Base-by-base conservation (phyloP, 169 alveolate species). In the Cryptosporidium sp. region DNA sequence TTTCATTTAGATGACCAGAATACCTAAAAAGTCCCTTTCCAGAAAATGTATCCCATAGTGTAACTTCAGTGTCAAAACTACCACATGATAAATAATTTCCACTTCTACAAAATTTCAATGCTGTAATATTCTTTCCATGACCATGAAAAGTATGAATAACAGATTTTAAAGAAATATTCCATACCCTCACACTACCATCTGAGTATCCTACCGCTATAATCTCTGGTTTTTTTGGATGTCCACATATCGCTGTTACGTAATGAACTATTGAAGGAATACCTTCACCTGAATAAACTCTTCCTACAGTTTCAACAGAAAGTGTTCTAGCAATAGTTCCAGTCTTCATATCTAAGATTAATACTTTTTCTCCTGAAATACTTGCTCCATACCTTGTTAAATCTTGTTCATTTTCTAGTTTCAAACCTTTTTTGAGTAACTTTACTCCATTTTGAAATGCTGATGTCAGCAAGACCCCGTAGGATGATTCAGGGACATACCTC, bases 31-130 rank as follows among this genome's bases (percentile, higher is more conserved):
- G 80, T 12, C 98, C 97, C 42, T 85, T 80, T 58, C 95, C 96
- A 12, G 93, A 93, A n/a, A 91, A 85, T 23, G 92, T 75, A 73
- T 95, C 97, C 98, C 98, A 96, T 37, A 96, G 84, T 48, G 95
- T 93, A 8, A 96, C 69, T 73, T 95, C 93, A 35, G 95, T 93
- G 68, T 96, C 98, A 61, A 92, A 92, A 26, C 97, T 93, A 18
- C 97, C 97, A 23, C 96, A 92, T 52, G 95, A 91, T 33, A 95
- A 70, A 67, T 92, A 85, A 71, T 87, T 85, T 0, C 94, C 94
- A 39, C 69, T 73, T n/a, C 86, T 69, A 44, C 92, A 73, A 85
- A 91, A 91, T 72, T 85, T 91, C 62, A 92, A 69, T 12, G 91
- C 93, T 23, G 91, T 84, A 31, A 94, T 91, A 14, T 91, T 85